Evolutionary conservation across 2,329 filamentous ascomycete species (phyloP).

Genomic region (Whalleya microplaca): DNA sequence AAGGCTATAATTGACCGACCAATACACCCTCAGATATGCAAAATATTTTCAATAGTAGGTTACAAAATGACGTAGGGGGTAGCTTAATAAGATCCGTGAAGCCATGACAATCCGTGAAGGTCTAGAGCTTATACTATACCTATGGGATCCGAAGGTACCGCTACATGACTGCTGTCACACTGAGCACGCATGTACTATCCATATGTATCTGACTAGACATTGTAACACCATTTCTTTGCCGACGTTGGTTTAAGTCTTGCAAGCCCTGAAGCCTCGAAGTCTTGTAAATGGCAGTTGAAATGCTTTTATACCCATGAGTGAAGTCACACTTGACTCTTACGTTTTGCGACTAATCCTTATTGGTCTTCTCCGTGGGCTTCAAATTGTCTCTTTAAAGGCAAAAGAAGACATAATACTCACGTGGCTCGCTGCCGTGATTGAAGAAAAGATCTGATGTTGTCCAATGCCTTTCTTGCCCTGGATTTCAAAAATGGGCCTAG

Average conservation of each 20-base stretch:
- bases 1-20: too few species aligned
- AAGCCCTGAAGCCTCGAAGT: not conserved
- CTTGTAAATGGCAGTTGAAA: not conserved
- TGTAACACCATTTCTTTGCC: conserved; percentile 4
- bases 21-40: too few species aligned
- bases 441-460: not conserved
- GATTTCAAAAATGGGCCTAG: not conserved
- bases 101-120: not conserved
- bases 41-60: too few species aligned
- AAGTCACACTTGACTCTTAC: too few species aligned
- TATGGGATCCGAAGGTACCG: not conserved
- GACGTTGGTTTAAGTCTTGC: not conserved
- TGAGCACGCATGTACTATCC: not conserved
- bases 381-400: too few species aligned
- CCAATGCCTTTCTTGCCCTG: not conserved
- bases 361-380: too few species aligned
- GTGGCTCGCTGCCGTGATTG: too few species aligned
- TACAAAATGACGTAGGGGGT: too few species aligned
- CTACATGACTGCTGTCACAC: conserved; percentile 2
- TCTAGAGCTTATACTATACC: not conserved
- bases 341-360: too few species aligned
- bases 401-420: too few species aligned
- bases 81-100: not conserved
- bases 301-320: not conserved
- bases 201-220: not conserved